These are phyloP conservation scores for Penicillium dipodomyicola DNA, from an alignment of 495 filamentous ascomycete genomes.

Conservation along the genomic window DNA sequence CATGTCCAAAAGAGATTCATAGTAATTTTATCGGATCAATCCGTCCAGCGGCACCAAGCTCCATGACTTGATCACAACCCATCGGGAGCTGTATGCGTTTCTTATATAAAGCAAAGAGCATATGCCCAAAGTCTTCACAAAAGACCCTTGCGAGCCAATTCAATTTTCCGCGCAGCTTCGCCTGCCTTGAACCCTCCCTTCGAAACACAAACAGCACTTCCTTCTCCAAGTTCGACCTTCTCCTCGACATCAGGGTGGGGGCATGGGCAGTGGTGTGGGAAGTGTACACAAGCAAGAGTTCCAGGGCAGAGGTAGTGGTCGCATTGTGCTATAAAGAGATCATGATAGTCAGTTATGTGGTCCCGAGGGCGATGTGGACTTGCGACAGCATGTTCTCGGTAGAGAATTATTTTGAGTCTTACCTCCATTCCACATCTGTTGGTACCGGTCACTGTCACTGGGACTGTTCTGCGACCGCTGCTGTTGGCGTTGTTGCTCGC, in stretches of 20 bases:
- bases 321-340: constrained; percentile 58
- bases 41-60: constrained; percentile 6
- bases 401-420: constrained; percentile 9
- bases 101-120: background rate
- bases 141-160: constrained; percentile 79
- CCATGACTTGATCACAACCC: background rate
- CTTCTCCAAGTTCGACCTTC: constrained; percentile 83
- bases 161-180: constrained; percentile 73
- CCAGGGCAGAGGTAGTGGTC: constrained; percentile 88
- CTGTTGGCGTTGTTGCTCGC: constrained; percentile 58
- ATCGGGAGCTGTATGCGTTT: background rate
- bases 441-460: constrained; percentile 76
- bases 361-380: constrained; percentile 3
- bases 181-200: constrained; percentile 77
- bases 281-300: constrained; percentile 85
- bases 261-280: constrained; percentile 93
- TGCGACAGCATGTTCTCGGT: background rate
- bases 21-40: background rate
- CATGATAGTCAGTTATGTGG: background rate
- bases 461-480: constrained; percentile 70
- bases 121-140: constrained; percentile 47
- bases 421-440: constrained; percentile 65
- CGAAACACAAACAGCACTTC: constrained; percentile 74
- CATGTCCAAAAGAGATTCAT: background rate
- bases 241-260: constrained; percentile 77